A percentile compares a stretch with the other conserved stretches of the same genome.
Conservation (phyloP, 768 basidiomycete species). For the Paxillus involutus region DNA sequence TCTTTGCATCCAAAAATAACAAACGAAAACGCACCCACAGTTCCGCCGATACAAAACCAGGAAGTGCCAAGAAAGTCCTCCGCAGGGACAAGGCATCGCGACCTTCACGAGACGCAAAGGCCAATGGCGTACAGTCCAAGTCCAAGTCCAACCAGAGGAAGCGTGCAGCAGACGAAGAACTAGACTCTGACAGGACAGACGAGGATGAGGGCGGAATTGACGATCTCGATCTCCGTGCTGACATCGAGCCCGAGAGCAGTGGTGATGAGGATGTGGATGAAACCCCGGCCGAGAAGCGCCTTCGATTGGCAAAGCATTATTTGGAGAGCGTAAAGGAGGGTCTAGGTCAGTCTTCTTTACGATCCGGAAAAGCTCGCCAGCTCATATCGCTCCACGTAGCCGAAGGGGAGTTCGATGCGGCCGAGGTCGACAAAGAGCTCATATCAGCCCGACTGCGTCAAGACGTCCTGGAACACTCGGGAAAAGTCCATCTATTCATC, state of each 20-base stretch:
- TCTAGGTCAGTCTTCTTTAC: conserved; percentile 46
- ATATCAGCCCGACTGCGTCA: conserved; percentile 88
- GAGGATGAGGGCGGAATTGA: conserved; percentile 57
- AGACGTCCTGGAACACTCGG: conserved; percentile 88
- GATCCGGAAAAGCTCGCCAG: not conserved
- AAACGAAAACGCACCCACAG: conserved; percentile 59
- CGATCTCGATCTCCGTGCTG: conserved; percentile 70
- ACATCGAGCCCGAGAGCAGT: conserved; percentile 57
- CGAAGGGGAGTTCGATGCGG: conserved; percentile 93
- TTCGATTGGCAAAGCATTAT: conserved; percentile 89
- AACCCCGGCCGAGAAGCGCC: conserved; percentile 90
- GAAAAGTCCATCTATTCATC: conserved; percentile 81
- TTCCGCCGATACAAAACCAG: conserved; percentile 20
- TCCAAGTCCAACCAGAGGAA: conserved; percentile 22
- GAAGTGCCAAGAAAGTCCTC: conserved; percentile 24
- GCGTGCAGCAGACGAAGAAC: conserved; percentile 55
- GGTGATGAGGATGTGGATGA: conserved; percentile 87
- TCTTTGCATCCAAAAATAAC: conserved; percentile 66
- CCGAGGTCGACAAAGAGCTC: conserved; percentile 91
- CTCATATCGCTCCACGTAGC: conserved; percentile 33
- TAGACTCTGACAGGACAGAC: conserved; percentile 60
- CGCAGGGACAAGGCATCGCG: conserved; percentile 6
- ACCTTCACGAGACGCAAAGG: conserved; percentile 16
- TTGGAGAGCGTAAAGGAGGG: conserved; percentile 80
- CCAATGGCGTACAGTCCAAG: conserved; percentile 19